Base-by-base conservation (phyloP, 2,329 filamentous ascomycete species). In the Acephala macrosclerotiorum region DNA sequence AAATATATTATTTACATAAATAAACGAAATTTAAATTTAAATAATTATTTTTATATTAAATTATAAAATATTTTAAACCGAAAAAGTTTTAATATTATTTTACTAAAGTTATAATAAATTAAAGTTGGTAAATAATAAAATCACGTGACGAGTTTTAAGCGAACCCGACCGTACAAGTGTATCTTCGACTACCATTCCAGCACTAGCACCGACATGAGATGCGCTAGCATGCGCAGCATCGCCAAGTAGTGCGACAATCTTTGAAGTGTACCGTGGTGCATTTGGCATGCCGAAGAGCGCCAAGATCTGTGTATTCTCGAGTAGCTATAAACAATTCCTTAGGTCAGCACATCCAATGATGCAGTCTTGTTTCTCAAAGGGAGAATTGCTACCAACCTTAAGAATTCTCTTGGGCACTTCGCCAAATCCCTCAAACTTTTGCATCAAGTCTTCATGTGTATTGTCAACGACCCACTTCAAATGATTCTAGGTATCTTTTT, bases 201-300 rank as follows among this genome's bases (percentile, higher is more conserved):
- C 82, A 1, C 87, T 87, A 1, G 86, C 81, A 0, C 86, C 87
- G 2, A 86, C 82, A 40, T 86, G 83, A 0, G 87, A 87, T 0
- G 86, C 84, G 47, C 84, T 84, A 0, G 86, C 86, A 73, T 90
- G 87, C 0, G 87, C 87, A 0, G 87, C 86, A 71, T 90, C 87
- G 5, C 87, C 88, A 0, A 86, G 75, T 2, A 89, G 78, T 60
- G 79, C 80, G 20, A 83, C 70, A 0, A 80, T 76, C 7, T 78
- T 78, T 16, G 76, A 75, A 64, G 76, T 77, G 42, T 80, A 84
- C 8, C 65, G 65, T 33, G 59, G 68, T 3, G 80, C 77, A 8
- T 78, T 78, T 1, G 70, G 74, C 61, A 83, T 78, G 53, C 84
- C 75, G 71, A 82, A 84, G 0, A 84, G 65, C 0, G 79, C 81